Conservation (phyloP, 192 early-diverging fungal species). For the Coemansia sp. region DNA sequence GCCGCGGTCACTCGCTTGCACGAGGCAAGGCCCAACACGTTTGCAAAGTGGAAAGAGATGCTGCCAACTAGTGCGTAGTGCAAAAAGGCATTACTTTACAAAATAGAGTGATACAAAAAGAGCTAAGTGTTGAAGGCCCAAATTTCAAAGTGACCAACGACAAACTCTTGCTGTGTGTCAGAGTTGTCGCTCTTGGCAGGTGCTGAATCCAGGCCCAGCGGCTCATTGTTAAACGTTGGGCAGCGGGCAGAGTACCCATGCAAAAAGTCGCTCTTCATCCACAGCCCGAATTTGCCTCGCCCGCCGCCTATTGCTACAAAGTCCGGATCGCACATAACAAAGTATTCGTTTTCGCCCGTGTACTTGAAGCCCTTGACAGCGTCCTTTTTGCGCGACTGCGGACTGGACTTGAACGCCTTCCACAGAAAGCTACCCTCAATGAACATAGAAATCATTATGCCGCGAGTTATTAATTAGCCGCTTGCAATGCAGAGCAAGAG, state of each 20-base stretch:
- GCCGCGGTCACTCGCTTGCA: conserved; percentile 7
- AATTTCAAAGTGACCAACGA: conserved; percentile 43
- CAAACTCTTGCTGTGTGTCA: conserved; percentile 51
- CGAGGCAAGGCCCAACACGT: not conserved
- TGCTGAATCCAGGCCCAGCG: conserved; percentile 50
- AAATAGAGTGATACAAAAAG: not conserved
- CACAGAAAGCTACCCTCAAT: conserved; percentile 68
- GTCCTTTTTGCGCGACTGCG: conserved; percentile 45
- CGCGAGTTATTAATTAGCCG: not conserved
- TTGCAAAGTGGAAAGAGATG: conserved; percentile 3
- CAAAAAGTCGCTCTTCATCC: conserved; percentile 69
- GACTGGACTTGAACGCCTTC: conserved; percentile 55
- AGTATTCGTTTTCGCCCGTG: conserved; percentile 78
- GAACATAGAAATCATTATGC: not conserved
- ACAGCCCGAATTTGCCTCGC: conserved; percentile 73
- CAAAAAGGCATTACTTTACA: not conserved
- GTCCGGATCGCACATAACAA: conserved; percentile 68
- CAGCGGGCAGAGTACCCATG: conserved; percentile 67
- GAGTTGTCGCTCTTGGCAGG: conserved; percentile 25
- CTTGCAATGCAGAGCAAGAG: not conserved
- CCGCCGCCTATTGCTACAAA: conserved; percentile 80
- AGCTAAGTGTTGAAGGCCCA: conserved; percentile 44
- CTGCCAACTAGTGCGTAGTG: not conserved
- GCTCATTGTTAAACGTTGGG: conserved; percentile 75
- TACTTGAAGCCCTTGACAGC: conserved; percentile 64